Evolutionary conservation across 352 stramenopile genomes (phyloP), one percentile per base, ranked within the genome.

Genomic region (Phytophthora colocasiae): DNA sequence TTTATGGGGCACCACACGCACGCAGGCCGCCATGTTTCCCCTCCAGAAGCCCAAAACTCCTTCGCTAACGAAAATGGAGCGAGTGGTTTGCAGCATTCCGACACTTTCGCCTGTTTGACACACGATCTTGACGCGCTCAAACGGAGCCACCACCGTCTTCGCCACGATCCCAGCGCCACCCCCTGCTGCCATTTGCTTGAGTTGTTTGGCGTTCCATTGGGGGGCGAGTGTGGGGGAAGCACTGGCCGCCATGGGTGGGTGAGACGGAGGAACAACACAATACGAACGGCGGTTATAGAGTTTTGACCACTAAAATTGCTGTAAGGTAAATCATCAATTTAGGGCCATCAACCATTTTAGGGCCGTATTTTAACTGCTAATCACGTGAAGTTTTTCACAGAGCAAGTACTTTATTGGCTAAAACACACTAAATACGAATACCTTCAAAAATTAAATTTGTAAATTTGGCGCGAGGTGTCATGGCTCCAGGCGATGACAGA

Each of bases 91-190:
- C 48, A 89, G n/a, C 83, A 93, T 93, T n/a, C 85, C 85, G 52
- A 83, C 73, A 17, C 80, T 89, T 52, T 90, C 85, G 54, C 82
- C 81, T 17, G 81, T 91, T 34, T 95, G 86, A 53, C 81, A 93
- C 46, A 95, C 81, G 73, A 95, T 95, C 73, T 95, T 95, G 51
- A 95, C 84, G 57, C 86, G 83, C 58, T 95, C 86, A 55, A 92
- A 91, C 7, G 86, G 86, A 38, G 86, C 84, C 11, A 93, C 84
- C 22, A 89, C 81, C n/a, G 84, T 91, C 80, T 93, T 92, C 60
- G 86, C 80, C 48, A 91, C 79, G 63, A 91, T 86, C 26, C 86
- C 86, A 17, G 86, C 86, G 56, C 87, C 76, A 38, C 86, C 86
- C 24, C 86, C 86, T 2, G 84, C 85, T 26, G 69, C 70, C 85